Evolutionary conservation across 2,329 filamentous ascomycete species (phyloP), one percentile per base, ranked within the genome.

Genomic region (Zymoseptoria ardabiliae): DNA sequence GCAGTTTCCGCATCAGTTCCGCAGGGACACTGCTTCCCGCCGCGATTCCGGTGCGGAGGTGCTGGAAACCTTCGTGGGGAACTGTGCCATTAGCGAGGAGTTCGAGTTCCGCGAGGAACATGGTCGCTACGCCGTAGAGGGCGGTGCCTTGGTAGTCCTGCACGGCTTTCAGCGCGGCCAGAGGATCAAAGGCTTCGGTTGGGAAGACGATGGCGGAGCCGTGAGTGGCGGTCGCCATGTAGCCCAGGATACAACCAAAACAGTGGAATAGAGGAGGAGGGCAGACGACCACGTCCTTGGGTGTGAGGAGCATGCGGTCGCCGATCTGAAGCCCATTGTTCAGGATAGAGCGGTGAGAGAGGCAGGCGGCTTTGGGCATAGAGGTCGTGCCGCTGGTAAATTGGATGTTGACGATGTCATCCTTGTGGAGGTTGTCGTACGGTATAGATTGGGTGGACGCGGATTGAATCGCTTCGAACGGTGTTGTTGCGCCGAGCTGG

Each of bases 371-470:
- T 76, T 97, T 97, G 2, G 70, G 93, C 69, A 83, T 80, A 0
- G 89, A 90, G 0, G 94, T 97, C 0, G 94, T 97, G n/a, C 93
- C 94, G 0, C 88, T 93, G 0, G 94, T 99, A 77, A 97, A 97
- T 73, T 97, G 93, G 64, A 97, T 96, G 71, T 97, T 97, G 65
- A 95, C 87, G 2, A 88, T 85, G 55, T 97, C 93, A 61, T 83
- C 73, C 0, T 85, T 79, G 17, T 78, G 65, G 1, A 87, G 78
- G 0, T 77, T 76, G 22, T 78, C 72, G 74, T 78, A 61, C 69
- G 74, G 68, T 75, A 89, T 58, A 64, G 55, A 51, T 23, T 68
- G 65, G 9, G 50, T 53, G 17, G 63, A 66, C 8, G 58, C 67
- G 23, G 79, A 76, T 19, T 79, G 66, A 45, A 82, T 69, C 53